These are phyloP conservation scores for Amanita muscaria DNA, from an alignment of 768 basidiomycete genomes.

Conservation along the genomic window DNA sequence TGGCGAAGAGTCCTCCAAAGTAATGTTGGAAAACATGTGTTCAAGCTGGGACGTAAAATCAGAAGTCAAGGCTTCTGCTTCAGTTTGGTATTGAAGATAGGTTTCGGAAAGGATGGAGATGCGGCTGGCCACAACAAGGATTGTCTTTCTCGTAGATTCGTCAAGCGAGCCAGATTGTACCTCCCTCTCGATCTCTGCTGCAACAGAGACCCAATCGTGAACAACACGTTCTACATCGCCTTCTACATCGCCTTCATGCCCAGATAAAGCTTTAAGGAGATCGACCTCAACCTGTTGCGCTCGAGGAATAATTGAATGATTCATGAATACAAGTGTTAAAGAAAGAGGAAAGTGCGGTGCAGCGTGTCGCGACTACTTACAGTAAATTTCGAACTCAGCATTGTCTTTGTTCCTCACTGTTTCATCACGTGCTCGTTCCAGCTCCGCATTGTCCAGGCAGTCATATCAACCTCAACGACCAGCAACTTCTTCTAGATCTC, in stretches of 20 bases:
- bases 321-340: neutral
- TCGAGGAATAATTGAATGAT: neutral
- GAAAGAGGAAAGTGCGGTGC: too few species aligned
- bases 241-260: neutral
- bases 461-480: too few species aligned
- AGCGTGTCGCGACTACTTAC: too few species aligned
- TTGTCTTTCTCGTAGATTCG: neutral
- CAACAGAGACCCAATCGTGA: neutral
- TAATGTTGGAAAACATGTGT: neutral
- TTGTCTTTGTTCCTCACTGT: neutral
- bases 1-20: neutral
- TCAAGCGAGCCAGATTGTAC: neutral
- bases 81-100: neutral
- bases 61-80: neutral
- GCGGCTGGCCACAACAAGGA: neutral
- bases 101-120: neutral
- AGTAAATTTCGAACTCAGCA: too few species aligned
- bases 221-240: neutral
- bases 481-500: neutral
- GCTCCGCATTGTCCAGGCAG: slow-evolving; percentile 21
- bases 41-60: neutral
- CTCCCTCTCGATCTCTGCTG: neutral
- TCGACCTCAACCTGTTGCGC: neutral
- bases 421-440: slow-evolving; percentile 7
- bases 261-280: neutral